These are phyloP conservation scores for Ramaria sp. DNA, from an alignment of 768 basidiomycete species.

Conservation along the genomic window DNA sequence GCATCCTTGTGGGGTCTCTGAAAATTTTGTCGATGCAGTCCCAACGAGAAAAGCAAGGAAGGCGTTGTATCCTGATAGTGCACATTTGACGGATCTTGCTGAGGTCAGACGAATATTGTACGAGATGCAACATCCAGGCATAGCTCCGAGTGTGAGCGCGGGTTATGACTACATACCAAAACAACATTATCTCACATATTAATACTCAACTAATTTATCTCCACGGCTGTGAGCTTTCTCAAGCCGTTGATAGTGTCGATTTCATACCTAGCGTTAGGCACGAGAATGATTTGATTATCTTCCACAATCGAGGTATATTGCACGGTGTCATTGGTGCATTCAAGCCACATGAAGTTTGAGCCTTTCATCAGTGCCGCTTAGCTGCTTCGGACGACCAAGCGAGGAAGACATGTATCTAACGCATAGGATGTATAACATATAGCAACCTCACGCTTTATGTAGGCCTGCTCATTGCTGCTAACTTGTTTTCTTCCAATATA, in stretches of 20 bases:
- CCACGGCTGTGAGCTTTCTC: conserved; percentile 52
- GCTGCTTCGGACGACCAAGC: conserved; percentile 60
- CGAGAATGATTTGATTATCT: conserved; percentile 66
- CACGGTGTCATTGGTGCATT: conserved; percentile 77
- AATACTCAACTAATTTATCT: conserved; percentile 61
- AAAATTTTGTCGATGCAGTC: conserved; percentile 64
- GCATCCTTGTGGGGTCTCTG: conserved; percentile 66
- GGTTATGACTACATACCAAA: neutral
- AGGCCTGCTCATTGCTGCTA: too few relatives aligned
- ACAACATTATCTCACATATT: neutral
- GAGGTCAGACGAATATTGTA: conserved; percentile 68
- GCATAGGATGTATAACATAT: conserved; percentile 25
- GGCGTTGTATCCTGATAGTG: conserved; percentile 81
- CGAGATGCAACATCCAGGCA: conserved; percentile 81
- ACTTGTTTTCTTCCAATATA: too few relatives aligned
- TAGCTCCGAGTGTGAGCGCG: conserved; percentile 57
- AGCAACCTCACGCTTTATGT: neutral
- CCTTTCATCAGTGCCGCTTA: conserved; percentile 84
- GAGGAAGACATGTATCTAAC: conserved; percentile 51
- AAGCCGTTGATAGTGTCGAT: neutral
- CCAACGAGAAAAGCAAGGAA: conserved; percentile 46
- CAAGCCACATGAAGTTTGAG: conserved; percentile 44
- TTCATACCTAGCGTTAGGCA: conserved; percentile 20
- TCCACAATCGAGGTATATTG: conserved; percentile 77
- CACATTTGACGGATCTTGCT: conserved; percentile 58